These are phyloP conservation scores for Chenopodium berlandieri DNA, from an alignment of 148 eudicot genomes.

Conservation along the genomic window DNA sequence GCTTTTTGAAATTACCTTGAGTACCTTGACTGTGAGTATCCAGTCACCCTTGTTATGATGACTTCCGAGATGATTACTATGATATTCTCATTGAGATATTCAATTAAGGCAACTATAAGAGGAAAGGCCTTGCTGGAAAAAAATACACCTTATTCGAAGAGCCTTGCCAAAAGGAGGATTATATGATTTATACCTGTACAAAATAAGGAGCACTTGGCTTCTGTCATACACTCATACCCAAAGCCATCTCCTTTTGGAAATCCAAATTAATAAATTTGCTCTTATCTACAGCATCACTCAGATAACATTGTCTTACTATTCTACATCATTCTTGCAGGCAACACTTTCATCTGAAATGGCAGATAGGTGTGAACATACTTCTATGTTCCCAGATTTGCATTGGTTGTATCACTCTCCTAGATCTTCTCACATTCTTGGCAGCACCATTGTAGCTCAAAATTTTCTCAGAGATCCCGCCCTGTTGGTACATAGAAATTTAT, in stretches of 20 bases:
- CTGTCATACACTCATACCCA: too few relatives aligned
- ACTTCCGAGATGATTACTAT: neutral
- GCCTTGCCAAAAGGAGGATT: too few relatives aligned
- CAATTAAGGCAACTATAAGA: too few relatives aligned
- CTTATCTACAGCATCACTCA: neutral
- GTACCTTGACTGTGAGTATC: too few relatives aligned
- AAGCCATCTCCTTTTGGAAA: too few relatives aligned
- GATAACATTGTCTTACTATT: neutral
- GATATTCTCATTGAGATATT: too few relatives aligned
- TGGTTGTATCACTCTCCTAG: neutral
- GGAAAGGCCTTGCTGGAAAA: too few relatives aligned
- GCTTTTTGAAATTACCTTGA: neutral
- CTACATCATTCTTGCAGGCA: slow-evolving; percentile 1
- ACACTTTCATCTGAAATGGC: slow-evolving; percentile 6
- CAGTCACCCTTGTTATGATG: neutral
- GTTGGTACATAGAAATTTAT: neutral
- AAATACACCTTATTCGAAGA: too few relatives aligned
- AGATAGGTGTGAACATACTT: neutral
- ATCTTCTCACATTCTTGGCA: neutral
- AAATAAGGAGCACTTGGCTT: too few relatives aligned
- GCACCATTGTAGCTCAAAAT: neutral
- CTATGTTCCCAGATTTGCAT: slow-evolving; percentile 5
- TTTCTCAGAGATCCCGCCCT: neutral
- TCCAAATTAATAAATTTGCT: neutral
- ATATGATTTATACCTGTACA: too few relatives aligned